Base-by-base conservation (phyloP, 805 yeast species). In the Isabelozyma rhagii region DNA sequence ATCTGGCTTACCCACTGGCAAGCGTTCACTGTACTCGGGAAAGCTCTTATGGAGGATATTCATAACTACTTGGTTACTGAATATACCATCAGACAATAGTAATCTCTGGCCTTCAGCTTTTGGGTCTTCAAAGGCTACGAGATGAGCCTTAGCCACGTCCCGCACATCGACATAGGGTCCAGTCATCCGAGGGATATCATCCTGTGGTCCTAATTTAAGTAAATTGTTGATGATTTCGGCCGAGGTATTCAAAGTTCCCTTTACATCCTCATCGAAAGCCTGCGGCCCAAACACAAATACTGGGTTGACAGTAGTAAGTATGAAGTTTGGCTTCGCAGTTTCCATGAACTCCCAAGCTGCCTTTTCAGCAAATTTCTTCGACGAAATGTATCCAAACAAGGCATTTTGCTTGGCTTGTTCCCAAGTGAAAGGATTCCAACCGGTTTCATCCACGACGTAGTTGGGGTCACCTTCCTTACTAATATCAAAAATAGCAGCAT, bases 141-240 rank as follows among this genome's bases (percentile, higher is more conserved):
- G 56, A 59, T 84, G 89, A 8, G 84, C 82, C 47, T 59, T 60
- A 6, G 88, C 86, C 39, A 80, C 85, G 58, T 84, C 88, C 58
- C 87, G 73, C 5, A 83, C 87, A 61, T 83, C 87, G 34, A 79
- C 69, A 44, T 60, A 72, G 13, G 55, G 58, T 38, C 57, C 56
- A 0, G 13, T 17, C 9, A 15, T 31, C 2, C 7, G 14, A 2
- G 62, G 55, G 49, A 63, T 14, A 17, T 49, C 42, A 46, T 62
- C 57, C 43, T 46, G 45, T n/a, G 58, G 52, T 39, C 44, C 58
- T 51, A 56, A 63, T 51, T 57, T 72, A 57, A 57, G 67, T 41
- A 48, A 64, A 45, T n/a, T 46, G 49, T 63, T 70, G 43, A 64
- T 53, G 39, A 67, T 44, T 40, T 67, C 69, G 54, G 66, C 58